Conservation (phyloP, 2,329 filamentous ascomycete species). For the Cryphonectria parasitica region DNA sequence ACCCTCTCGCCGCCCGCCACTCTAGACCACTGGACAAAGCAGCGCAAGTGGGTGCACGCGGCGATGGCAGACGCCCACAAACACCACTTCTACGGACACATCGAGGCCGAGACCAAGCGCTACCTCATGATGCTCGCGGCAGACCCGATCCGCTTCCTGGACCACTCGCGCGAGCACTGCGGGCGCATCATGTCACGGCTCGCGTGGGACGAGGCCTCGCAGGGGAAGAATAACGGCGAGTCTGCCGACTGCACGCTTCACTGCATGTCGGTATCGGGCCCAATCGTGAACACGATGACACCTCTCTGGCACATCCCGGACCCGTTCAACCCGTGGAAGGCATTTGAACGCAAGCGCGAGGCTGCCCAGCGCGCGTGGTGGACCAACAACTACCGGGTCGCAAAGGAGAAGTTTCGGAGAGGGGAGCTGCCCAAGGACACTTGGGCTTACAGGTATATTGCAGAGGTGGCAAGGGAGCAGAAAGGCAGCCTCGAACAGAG, state of each 20-base stretch:
- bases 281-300: constrained; percentile 54
- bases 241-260: constrained; percentile 52
- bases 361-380: constrained; percentile 50
- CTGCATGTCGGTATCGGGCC: constrained; percentile 56
- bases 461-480: constrained; percentile 45
- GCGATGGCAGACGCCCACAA: constrained; percentile 45
- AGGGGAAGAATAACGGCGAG: constrained; percentile 50
- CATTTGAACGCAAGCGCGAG: constrained; percentile 49
- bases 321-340: constrained; percentile 53
- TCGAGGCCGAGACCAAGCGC: constrained; percentile 51
- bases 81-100: constrained; percentile 52
- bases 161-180: constrained; percentile 52
- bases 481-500: constrained; percentile 46
- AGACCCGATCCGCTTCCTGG: constrained; percentile 50
- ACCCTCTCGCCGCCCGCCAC: background rate
- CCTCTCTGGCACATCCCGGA: constrained; percentile 51
- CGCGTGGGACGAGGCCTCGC: constrained; percentile 54
- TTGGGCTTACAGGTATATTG: constrained; percentile 54
- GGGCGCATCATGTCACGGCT: constrained; percentile 55
- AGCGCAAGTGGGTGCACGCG: constrained; percentile 57
- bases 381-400: constrained; percentile 46
- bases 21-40: constrained; percentile 51
- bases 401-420: constrained; percentile 45
- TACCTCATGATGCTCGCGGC: constrained; percentile 51
- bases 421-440: constrained; percentile 50